Conservation (phyloP, 106 monocot genomes). For the Dioscorea dumetorum region DNA sequence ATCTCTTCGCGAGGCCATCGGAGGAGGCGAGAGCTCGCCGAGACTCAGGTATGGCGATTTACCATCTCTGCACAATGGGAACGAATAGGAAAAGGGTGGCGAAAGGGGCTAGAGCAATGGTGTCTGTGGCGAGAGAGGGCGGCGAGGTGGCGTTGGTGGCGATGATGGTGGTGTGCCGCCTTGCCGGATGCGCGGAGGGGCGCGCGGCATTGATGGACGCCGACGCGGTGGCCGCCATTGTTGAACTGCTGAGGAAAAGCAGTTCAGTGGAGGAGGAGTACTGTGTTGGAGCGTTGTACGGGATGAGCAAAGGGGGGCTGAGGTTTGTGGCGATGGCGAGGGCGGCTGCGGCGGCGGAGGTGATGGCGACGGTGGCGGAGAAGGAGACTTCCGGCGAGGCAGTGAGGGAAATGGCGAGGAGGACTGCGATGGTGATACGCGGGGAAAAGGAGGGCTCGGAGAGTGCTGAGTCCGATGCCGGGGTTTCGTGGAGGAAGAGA, state of each 20-base stretch:
- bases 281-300: constrained; percentile 45
- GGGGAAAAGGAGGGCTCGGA: constrained; percentile 19
- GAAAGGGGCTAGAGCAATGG: constrained; percentile 29
- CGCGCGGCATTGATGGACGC: constrained; percentile 50
- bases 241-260: constrained; percentile 21
- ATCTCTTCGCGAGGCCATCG: constrained; percentile 24
- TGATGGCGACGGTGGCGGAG: constrained; percentile 25
- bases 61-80: constrained; percentile 38
- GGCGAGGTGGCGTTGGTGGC: constrained; percentile 19
- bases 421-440: constrained; percentile 24
- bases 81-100: constrained; percentile 52
- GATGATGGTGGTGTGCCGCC: constrained; percentile 45
- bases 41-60: constrained; percentile 71
- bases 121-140: constrained; percentile 12
- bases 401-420: constrained; percentile 28
- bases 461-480: too few species aligned
- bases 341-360: constrained; percentile 43
- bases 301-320: constrained; percentile 55
- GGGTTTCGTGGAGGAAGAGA: too few species aligned
- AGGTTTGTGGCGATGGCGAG: constrained; percentile 59
- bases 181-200: constrained; percentile 42
- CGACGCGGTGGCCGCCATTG: constrained; percentile 39
- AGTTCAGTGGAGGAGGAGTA: constrained; percentile 27
- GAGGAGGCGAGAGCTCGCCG: constrained; percentile 24
- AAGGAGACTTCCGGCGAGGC: constrained; percentile 10